phyloP scores from a whole-genome alignment of 2,329 filamentous ascomycete genomes.

The Clathrospora elynae region DNA sequence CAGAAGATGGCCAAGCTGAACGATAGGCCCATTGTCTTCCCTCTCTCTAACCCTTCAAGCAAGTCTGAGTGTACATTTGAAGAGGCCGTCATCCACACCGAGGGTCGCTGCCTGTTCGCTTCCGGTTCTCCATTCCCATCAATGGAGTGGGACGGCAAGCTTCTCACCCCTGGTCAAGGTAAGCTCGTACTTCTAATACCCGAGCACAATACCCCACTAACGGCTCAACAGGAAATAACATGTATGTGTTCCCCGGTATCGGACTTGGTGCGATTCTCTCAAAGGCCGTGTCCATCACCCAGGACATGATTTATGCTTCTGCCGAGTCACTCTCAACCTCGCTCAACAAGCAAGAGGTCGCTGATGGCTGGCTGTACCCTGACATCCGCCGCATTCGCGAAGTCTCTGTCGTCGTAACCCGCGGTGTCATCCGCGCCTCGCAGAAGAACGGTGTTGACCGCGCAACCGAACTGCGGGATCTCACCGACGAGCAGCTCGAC shows the following conservation, averaged over 20 bases:
- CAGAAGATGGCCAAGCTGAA: slow-evolving; percentile 64
- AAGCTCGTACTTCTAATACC: slow-evolving; percentile 12
- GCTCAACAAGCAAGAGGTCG: slow-evolving; percentile 79
- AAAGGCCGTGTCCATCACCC: slow-evolving; percentile 84
- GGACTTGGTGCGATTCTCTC: slow-evolving; percentile 90
- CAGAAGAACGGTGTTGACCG: slow-evolving; percentile 71
- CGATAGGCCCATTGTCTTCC: slow-evolving; percentile 78
- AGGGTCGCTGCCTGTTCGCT: slow-evolving; percentile 90
- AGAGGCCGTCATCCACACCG: slow-evolving; percentile 87
- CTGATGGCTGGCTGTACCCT: slow-evolving; percentile 86
- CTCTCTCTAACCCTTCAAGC: slow-evolving; percentile 91
- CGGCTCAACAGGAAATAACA: slow-evolving; percentile 76
- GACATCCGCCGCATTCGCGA: slow-evolving; percentile 89
- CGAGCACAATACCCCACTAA: slow-evolving; percentile 8
- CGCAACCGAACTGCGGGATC: slow-evolving; percentile 63
- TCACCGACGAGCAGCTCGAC: slow-evolving; percentile 71
- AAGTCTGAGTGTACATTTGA: slow-evolving; percentile 99
- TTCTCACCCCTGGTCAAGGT: slow-evolving; percentile 57
- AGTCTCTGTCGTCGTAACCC: slow-evolving; percentile 82
- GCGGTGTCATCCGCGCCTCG: slow-evolving; percentile 91
- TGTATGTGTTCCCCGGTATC: slow-evolving; percentile 96
- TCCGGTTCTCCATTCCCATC: slow-evolving; percentile 90
- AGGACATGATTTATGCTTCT: slow-evolving; percentile 96
- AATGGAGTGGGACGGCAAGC: slow-evolving; percentile 56
- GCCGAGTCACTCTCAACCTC: slow-evolving; percentile 79